These are phyloP conservation scores for Colletotrichum filicis DNA, from an alignment of 2,329 filamentous ascomycete genomes.

Conservation along the genomic window DNA sequence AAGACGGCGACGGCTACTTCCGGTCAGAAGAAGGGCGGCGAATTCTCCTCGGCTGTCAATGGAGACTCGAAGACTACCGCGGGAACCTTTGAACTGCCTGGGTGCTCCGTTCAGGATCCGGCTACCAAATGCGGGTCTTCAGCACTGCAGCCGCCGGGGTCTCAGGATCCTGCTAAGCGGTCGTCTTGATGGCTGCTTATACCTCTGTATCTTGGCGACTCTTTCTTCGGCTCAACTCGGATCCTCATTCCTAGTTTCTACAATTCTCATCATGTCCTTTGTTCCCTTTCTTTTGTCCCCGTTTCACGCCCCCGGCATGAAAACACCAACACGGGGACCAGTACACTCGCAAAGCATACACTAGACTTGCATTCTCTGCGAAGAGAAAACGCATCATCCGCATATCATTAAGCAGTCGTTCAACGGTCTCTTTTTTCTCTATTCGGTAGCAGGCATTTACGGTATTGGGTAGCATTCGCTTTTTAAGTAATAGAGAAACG, in stretches of 20 bases:
- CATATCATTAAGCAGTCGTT: neutral
- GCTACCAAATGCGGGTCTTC: neutral
- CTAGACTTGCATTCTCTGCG: slow-evolving; percentile 15
- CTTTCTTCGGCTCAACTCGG: neutral
- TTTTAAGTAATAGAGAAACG: neutral
- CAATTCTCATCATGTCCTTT: neutral
- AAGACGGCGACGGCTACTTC: neutral
- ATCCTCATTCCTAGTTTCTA: neutral
- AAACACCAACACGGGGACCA: neutral
- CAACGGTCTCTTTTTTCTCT: neutral
- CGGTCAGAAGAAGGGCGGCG: neutral
- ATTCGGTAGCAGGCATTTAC: neutral
- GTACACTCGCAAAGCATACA: neutral
- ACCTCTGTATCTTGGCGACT: too few species aligned
- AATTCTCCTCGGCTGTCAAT: neutral
- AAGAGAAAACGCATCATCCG: neutral
- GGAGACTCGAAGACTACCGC: neutral
- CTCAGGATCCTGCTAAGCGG: neutral
- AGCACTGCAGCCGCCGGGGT: neutral
- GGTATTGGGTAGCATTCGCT: neutral
- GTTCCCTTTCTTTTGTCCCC: neutral
- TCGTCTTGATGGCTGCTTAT: neutral
- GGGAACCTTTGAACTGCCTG: neutral
- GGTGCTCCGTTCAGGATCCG: neutral
- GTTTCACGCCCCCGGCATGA: neutral